Evolutionary conservation across 2,329 filamentous ascomycete species (phyloP).

Genomic region (Calonectria hongkongensis): DNA sequence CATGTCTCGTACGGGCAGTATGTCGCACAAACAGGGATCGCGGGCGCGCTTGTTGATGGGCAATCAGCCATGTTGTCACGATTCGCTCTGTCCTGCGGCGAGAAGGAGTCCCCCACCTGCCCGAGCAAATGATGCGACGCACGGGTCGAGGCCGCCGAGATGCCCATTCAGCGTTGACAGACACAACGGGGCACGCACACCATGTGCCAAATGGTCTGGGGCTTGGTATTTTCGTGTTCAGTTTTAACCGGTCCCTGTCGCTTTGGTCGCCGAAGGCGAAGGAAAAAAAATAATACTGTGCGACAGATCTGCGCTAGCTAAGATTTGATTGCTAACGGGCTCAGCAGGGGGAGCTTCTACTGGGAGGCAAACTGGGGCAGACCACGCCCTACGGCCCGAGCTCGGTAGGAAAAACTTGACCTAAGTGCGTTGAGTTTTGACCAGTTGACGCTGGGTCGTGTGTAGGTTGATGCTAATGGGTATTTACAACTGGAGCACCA

Average conservation of each 20-base stretch:
- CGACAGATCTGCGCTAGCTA: constrained; percentile 56
- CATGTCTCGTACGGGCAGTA: constrained; percentile 34
- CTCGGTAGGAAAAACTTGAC: constrained; percentile 41
- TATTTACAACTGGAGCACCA: constrained; percentile 22
- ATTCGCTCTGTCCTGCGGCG: constrained; percentile 42
- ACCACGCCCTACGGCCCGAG: constrained; percentile 40
- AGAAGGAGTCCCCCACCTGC: constrained; percentile 46
- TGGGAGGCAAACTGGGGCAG: constrained; percentile 33
- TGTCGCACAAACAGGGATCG: constrained; percentile 45
- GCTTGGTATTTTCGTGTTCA: constrained; percentile 52
- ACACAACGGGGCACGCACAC: constrained; percentile 48
- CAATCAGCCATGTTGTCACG: constrained; percentile 39
- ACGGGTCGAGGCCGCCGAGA: constrained; percentile 49
- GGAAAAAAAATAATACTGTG: constrained; percentile 47
- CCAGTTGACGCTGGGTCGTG: constrained; percentile 36
- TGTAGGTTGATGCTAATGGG: constrained; percentile 38
- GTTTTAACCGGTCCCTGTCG: constrained; percentile 48
- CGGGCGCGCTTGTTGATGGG: constrained; percentile 42
- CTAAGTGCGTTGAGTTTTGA: constrained; percentile 44
- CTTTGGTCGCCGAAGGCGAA: constrained; percentile 37
- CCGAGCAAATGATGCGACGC: constrained; percentile 53
- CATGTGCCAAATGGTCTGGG: constrained; percentile 48
- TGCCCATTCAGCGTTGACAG: constrained; percentile 46
- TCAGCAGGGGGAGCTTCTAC: constrained; percentile 45
- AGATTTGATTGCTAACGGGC: constrained; percentile 54